phyloP scores from a whole-genome alignment of 129 eudicot species.

The Pittosporum tobira region DNA sequence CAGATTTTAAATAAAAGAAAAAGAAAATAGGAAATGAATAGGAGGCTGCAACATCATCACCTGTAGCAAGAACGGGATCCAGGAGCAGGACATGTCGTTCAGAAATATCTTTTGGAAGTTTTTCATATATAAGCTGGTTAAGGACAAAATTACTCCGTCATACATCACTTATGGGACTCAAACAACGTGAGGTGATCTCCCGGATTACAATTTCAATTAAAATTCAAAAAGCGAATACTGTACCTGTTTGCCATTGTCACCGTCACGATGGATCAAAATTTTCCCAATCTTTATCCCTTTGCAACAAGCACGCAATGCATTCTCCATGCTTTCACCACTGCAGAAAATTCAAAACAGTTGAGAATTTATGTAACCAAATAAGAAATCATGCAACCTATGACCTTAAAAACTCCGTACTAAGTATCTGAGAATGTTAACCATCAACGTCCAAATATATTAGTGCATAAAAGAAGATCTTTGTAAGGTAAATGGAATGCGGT shows the following conservation, averaged over 20 bases:
- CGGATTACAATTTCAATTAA: too few relatives aligned
- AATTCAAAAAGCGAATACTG: neutral
- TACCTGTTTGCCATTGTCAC: constrained; percentile 95
- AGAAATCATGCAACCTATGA: neutral
- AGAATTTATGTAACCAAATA: constrained; percentile 12
- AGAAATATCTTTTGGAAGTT: constrained; percentile 85
- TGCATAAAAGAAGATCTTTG: neutral
- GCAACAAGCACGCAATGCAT: constrained; percentile 97
- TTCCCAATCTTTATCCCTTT: constrained; percentile 97
- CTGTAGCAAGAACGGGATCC: constrained; percentile 99
- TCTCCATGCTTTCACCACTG: constrained; percentile 99
- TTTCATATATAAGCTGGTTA: constrained; percentile 88
- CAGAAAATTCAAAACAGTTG: neutral
- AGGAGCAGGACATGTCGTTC: constrained; percentile 96
- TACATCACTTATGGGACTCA: neutral
- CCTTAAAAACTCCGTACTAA: constrained; percentile 5
- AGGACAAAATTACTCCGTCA: neutral
- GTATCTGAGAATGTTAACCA: neutral
- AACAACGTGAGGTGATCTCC: neutral
- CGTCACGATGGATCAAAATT: constrained; percentile 91
- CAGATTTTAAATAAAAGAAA: neutral
- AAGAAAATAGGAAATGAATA: neutral
- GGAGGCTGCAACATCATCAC: constrained; percentile 17
- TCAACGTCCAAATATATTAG: neutral
- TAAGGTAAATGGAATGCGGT: neutral